These are phyloP conservation scores for Sphagnum contortum DNA, from an alignment of 225 moss, liverwort and hornwort species.

Conservation along the genomic window DNA sequence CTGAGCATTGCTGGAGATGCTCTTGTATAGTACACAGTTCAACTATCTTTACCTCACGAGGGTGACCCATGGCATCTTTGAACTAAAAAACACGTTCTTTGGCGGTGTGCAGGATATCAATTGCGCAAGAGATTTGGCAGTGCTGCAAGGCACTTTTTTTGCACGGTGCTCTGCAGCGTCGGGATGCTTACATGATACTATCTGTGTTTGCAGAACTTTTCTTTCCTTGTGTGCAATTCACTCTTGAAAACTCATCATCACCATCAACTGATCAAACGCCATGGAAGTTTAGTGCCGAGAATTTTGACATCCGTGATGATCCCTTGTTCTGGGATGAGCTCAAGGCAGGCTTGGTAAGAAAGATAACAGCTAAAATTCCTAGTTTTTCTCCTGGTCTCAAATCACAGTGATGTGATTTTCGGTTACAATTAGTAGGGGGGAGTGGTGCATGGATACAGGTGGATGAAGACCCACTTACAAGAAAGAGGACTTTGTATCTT, in stretches of 20 bases:
- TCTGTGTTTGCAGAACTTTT: slow-evolving; percentile 54
- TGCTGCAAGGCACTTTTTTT: slow-evolving; percentile 61
- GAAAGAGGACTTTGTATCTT: slow-evolving; percentile 51
- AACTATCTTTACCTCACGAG: too few species aligned
- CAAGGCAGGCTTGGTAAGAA: slow-evolving; percentile 62
- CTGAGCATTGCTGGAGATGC: too few species aligned
- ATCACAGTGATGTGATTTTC: too few species aligned
- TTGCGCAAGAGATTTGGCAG: slow-evolving; percentile 63
- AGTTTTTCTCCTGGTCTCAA: too few species aligned
- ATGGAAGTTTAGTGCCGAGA: slow-evolving; percentile 15
- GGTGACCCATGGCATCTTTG: too few species aligned
- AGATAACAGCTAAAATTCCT: too few species aligned
- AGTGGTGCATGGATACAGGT: slow-evolving; percentile 24
- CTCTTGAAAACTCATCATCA: slow-evolving; percentile 4
- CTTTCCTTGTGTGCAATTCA: slow-evolving; percentile 25
- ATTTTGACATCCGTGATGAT: slow-evolving; percentile 60
- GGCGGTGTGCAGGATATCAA: slow-evolving; percentile 17
- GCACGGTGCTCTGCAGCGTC: slow-evolving; percentile 35
- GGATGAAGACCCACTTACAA: slow-evolving; percentile 47
- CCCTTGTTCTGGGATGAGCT: slow-evolving; percentile 61
- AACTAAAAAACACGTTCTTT: too few species aligned
- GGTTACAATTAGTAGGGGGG: too few species aligned
- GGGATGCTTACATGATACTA: slow-evolving; percentile 54
- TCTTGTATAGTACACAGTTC: too few species aligned
- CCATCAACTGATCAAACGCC: slow-evolving; percentile 6